Base-by-base conservation (phyloP, 2,329 filamentous ascomycete species). In the Colletotrichum siamense region DNA sequence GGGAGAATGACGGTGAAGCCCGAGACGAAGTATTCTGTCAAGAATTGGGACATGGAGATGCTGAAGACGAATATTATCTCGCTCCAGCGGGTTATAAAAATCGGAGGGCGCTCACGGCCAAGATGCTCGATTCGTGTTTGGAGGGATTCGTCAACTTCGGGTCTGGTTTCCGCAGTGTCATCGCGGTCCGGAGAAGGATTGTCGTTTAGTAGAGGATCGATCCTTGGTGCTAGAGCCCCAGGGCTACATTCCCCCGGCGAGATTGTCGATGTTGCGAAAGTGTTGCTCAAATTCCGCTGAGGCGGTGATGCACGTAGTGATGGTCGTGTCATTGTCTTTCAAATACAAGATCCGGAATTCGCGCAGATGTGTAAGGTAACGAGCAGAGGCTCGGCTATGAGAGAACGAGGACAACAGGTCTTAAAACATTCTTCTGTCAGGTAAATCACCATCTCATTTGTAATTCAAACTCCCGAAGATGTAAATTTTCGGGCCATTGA, bases 21-120 rank as follows among this genome's bases (percentile, higher is more conserved):
- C n/a, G 62, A 64, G 3, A 64, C 62, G 62, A 64, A 39, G 36
- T 68, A 68, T 68, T 68, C 39, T 24, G 44, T 68, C 13, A 68
- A 57, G 65, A 68, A 68, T 55, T 68, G 65, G 65, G 65, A 68
- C 65, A 68, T 68, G n/a, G 65, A 55, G 26, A 68, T 55, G 65
- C 65, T 68, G 65, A 36, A 68, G 65, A 68, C n/a, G 28, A 55
- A 57, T n/a, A 68, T 15, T 36, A 57, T 57, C 44, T 66, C 49
- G n/a, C 34, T 68, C 65, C 65, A n/a, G 65, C 65, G 44, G 18
- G 39, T 68, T 68, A 49, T 15, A 4, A 68, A 57, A 0, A 36
- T 68, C 2, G 65, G 39, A 22, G 49, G 65, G 28, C n/a, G 65
- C 65, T 68, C 65, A 5, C 65, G 65, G 0, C 49, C 32, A 2